These are phyloP conservation scores for Osmanthus fragrans DNA, from an alignment of 257 asterid species.

Conservation along the genomic window DNA sequence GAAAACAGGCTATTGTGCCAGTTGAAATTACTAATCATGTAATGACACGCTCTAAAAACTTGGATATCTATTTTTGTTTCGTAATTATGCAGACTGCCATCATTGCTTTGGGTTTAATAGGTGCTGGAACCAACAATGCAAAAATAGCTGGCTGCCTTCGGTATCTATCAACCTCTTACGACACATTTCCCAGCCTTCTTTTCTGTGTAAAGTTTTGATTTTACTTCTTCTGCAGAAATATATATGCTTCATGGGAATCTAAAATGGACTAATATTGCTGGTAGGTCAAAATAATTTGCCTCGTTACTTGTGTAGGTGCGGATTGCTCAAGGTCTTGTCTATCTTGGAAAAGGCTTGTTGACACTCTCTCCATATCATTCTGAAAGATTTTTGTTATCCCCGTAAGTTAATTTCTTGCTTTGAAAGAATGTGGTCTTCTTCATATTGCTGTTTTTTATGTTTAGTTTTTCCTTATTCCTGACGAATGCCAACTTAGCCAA, in stretches of 20 bases:
- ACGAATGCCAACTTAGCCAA: not conserved
- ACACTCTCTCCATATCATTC: slow-evolving; percentile 91
- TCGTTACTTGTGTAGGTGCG: slow-evolving; percentile 60
- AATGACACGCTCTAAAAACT: not conserved
- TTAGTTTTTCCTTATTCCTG: not conserved
- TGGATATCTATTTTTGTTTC: slow-evolving; percentile 3
- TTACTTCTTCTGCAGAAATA: not conserved
- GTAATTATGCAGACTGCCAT: slow-evolving; percentile 71
- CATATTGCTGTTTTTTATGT: not conserved
- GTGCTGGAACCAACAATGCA: slow-evolving; percentile 98
- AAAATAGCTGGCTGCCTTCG: slow-evolving; percentile 98
- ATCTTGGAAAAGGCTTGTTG: slow-evolving; percentile 83
- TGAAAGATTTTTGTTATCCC: slow-evolving; percentile 73
- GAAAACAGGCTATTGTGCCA: not conserved
- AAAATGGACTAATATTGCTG: not conserved
- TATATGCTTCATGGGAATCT: not conserved
- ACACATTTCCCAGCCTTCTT: slow-evolving; percentile 87
- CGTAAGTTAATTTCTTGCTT: slow-evolving; percentile 47
- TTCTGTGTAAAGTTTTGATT: slow-evolving; percentile 66
- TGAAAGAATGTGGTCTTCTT: not conserved
- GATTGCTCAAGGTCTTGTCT: slow-evolving; percentile 91
- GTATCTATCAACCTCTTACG: slow-evolving; percentile 86
- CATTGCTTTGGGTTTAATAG: slow-evolving; percentile 85
- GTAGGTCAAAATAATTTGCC: not conserved
- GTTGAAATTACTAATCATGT: not conserved